Conservation (phyloP, 371 early-diverging fungal genomes). For the Mucor saturninus region DNA sequence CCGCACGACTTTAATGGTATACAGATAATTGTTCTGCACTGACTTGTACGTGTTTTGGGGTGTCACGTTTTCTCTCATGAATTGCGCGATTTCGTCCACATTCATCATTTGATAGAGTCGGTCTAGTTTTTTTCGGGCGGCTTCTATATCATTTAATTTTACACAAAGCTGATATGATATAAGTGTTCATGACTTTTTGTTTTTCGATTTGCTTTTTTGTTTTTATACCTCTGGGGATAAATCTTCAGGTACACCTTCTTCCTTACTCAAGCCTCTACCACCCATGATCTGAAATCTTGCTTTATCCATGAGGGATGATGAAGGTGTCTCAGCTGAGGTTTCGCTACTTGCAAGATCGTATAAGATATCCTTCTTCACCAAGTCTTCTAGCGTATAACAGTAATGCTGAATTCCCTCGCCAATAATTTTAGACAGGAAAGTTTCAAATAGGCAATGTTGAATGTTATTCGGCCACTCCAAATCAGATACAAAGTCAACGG, state of each 20-base stretch:
- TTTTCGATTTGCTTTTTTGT: background rate
- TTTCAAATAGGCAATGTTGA: constrained; percentile 70
- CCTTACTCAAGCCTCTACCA: background rate
- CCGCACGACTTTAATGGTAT: constrained; percentile 62
- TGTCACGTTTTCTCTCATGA: constrained; percentile 48
- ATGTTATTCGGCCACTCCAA: constrained; percentile 79
- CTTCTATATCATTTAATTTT: constrained; percentile 71
- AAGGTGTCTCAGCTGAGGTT: constrained; percentile 42
- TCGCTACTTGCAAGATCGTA: constrained; percentile 25
- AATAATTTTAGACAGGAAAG: constrained; percentile 70
- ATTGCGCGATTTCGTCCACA: constrained; percentile 63
- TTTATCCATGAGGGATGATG: constrained; percentile 38
- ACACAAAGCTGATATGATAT: constrained; percentile 54
- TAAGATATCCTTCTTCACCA: constrained; percentile 45
- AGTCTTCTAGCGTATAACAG: constrained; percentile 47
- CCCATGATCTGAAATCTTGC: constrained; percentile 13
- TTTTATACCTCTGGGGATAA: constrained; percentile 58
- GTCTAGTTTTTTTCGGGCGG: constrained; percentile 63
- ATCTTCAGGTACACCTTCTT: constrained; percentile 47
- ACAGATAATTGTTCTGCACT: constrained; percentile 40
- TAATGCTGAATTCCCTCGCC: constrained; percentile 59
- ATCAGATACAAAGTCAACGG: constrained; percentile 69
- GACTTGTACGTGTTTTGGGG: constrained; percentile 10
- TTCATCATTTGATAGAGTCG: constrained; percentile 69
- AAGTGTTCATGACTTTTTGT: background rate